Conservation (phyloP, 1,284 basidiomycete species). For the Ustilago shanxiensis region DNA sequence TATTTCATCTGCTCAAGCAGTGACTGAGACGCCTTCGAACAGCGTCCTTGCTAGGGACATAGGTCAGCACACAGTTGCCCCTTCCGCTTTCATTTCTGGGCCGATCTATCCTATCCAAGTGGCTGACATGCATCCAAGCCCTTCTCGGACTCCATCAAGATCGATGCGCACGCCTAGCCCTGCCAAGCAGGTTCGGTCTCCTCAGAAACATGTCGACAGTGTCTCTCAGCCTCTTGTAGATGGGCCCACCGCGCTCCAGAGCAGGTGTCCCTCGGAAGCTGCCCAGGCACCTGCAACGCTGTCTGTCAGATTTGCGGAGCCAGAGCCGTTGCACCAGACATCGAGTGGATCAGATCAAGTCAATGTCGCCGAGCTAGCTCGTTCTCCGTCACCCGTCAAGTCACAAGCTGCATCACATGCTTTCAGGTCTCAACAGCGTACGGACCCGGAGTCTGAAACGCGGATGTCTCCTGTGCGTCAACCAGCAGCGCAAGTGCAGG, state of each 20-base stretch:
- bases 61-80: constrained; percentile 19
- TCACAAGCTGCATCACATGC: not conserved
- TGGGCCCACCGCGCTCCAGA: not conserved
- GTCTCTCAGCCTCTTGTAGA: not conserved
- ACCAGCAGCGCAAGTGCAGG: not conserved
- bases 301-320: constrained; percentile 25
- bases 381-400: constrained; percentile 11
- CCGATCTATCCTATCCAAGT: not conserved
- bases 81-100: constrained; percentile 31
- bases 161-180: constrained; percentile 12
- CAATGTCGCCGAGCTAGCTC: not conserved
- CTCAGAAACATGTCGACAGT: not conserved
- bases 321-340: constrained; percentile 3
- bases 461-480: constrained; percentile 8
- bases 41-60: constrained; percentile 21
- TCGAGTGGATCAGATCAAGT: not conserved
- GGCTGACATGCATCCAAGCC: not conserved
- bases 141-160: constrained; percentile 16
- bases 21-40: constrained; percentile 25
- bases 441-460: not conserved
- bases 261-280: constrained; percentile 5
- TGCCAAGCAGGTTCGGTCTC: not conserved
- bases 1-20: constrained; percentile 13
- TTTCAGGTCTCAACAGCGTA: not conserved
- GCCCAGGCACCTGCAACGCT: constrained; percentile 14